Conservation (phyloP, 116 monocot genomes). For the Dioscorea cayenensis region DNA sequence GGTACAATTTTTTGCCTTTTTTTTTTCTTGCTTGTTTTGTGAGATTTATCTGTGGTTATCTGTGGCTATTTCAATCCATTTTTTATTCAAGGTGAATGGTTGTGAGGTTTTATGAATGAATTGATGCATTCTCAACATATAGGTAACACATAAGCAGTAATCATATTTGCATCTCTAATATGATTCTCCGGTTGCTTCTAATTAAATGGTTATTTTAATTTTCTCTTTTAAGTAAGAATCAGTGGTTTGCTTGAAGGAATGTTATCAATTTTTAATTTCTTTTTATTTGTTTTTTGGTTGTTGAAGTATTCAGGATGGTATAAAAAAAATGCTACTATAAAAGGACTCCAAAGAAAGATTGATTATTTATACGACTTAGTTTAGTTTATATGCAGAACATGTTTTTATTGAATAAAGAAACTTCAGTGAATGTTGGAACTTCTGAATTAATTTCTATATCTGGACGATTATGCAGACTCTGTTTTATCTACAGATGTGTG, state of each 20-base stretch:
- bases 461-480: too few relatives aligned
- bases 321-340: not conserved
- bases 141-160: too few relatives aligned
- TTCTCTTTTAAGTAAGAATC: not conserved
- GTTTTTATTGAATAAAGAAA: too few relatives aligned
- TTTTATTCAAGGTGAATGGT: too few relatives aligned
- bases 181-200: not conserved
- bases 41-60: not conserved
- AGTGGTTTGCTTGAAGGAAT: not conserved
- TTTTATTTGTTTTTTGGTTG: not conserved
- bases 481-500: too few relatives aligned
- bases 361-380: too few relatives aligned
- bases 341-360: not conserved
- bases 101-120: too few relatives aligned
- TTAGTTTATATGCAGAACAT: too few relatives aligned
- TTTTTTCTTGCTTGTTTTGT: not conserved
- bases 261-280: not conserved
- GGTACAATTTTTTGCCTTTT: not conserved
- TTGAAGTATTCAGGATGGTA: not conserved
- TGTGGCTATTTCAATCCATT: not conserved
- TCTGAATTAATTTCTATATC: too few relatives aligned
- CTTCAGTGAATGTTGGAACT: too few relatives aligned
- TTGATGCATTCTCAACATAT: too few relatives aligned
- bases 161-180: not conserved
- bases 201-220: not conserved